Base-by-base conservation (phyloP, 2,329 filamentous ascomycete species). In the Chaetothyriales sp. region DNA sequence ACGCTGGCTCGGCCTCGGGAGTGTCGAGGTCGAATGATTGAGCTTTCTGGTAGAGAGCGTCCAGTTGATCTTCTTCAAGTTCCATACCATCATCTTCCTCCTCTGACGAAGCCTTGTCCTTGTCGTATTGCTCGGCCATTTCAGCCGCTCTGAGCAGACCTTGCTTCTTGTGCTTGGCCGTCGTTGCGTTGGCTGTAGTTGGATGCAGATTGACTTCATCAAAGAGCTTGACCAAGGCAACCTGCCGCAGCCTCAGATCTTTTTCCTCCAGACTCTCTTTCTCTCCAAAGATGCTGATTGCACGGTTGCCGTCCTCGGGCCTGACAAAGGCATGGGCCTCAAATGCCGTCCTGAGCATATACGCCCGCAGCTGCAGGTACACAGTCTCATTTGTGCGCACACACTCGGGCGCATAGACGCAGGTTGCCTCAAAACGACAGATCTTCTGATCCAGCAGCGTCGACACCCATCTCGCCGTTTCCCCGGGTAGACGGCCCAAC, bases 11-110 rank as follows among this genome's bases (percentile, higher is more conserved):
- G 8, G 87, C 83, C 65, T 88, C 83, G 1, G 89, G 89, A 0
- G 89, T 95, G 64, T 81, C 80, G 63, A 98, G 97, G 66, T 98
- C 92, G 62, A 97, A 97, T 0, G 88, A 89, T 64, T 98, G 92
- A 0, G 92, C 92, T 64, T 98, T 98, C 63, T 85, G 87, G 68
- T 98, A 98, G 1, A 98, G 70, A 0, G 86, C 81, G 65, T 98
- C 92, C 2, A 98, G 82, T 65, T 98, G 92, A 61, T 94, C 89
- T 66, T 97, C 88, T 64, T 97, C 89, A 0, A 98, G 76, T 67
- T 97, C 89, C 61, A 89, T 78, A 2, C 89, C 89, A 37, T 95
- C 89, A 60, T 95, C 89, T 0, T 81, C 71, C 25, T 84, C 86
- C 0, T 74, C 73, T 2, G 71, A 69, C 46, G 63, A 62, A 48